phyloP scores from a whole-genome alignment of 2,329 filamentous ascomycete species.

The Pyrenophora teres region DNA sequence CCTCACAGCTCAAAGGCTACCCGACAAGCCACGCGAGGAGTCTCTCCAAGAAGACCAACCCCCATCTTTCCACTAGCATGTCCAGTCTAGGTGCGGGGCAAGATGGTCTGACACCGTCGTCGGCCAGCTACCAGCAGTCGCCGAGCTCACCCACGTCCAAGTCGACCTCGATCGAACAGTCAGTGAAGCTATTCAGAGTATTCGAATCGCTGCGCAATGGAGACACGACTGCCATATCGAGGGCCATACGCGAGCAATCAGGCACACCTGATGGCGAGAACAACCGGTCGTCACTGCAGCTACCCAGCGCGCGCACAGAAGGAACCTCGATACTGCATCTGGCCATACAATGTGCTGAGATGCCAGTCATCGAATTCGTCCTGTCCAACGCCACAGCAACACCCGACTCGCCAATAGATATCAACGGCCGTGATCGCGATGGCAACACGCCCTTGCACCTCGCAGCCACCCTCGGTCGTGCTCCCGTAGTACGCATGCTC shows the following conservation, averaged over 20 bases:
- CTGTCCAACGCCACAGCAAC: constrained; percentile 63
- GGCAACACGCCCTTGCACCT: constrained; percentile 93
- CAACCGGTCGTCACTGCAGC: constrained; percentile 55
- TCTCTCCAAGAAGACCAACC: constrained; percentile 34
- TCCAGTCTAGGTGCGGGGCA: constrained; percentile 19
- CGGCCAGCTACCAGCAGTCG: constrained; percentile 22
- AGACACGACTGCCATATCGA: constrained; percentile 87
- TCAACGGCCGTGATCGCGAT: constrained; percentile 90
- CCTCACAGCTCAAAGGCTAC: constrained; percentile 8
- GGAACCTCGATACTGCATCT: constrained; percentile 92
- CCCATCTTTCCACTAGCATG: constrained; percentile 40
- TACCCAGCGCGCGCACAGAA: constrained; percentile 59
- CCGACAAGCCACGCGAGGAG: constrained; percentile 30
- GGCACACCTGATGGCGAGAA: constrained; percentile 54
- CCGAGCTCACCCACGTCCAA: constrained; percentile 41
- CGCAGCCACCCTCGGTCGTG: constrained; percentile 80
- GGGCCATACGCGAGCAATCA: constrained; percentile 72
- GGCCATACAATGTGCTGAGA: constrained; percentile 92
- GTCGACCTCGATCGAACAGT: constrained; percentile 75
- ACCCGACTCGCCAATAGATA: constrained; percentile 69
- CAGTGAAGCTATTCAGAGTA: constrained; percentile 89
- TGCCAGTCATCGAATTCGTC: constrained; percentile 92
- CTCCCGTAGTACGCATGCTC: constrained; percentile 78
- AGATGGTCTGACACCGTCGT: constrained; percentile 25
- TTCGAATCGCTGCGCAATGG: constrained; percentile 91